phyloP scores from a whole-genome alignment of 1,284 basidiomycete species.

The Clitocybe nebularis region DNA sequence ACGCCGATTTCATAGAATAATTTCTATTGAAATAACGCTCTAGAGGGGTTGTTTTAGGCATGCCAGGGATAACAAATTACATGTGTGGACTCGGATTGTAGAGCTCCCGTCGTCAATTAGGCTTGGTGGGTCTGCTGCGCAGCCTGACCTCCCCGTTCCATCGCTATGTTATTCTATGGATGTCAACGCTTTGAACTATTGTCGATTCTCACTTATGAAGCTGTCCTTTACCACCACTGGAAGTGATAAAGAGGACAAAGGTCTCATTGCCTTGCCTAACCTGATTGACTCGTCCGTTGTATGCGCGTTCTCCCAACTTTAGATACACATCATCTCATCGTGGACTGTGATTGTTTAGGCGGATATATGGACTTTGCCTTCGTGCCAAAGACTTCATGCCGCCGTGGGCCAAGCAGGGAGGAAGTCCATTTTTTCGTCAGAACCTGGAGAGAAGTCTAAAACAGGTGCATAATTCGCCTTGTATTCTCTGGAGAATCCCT shows the following conservation, averaged over 20 bases:
- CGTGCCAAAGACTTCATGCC: slow-evolving; percentile 66
- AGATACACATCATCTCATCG: no score
- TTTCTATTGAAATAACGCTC: neutral
- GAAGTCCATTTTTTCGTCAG: slow-evolving; percentile 31
- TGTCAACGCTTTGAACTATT: slow-evolving; percentile 89
- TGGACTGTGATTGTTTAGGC: slow-evolving; percentile 40
- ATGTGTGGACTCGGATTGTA: slow-evolving; percentile 57
- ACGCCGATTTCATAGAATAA: slow-evolving; percentile 16
- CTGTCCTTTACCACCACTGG: slow-evolving; percentile 6
- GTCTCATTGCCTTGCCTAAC: slow-evolving; percentile 78
- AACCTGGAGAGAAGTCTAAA: slow-evolving; percentile 42
- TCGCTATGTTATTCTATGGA: slow-evolving; percentile 64
- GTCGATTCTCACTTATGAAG: slow-evolving; percentile 56
- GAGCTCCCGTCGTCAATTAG: slow-evolving; percentile 38
- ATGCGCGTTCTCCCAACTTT: slow-evolving; percentile 21
- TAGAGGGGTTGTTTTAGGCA: slow-evolving; percentile 47
- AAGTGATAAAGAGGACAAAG: slow-evolving; percentile 26
- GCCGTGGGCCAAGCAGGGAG: slow-evolving; percentile 61
- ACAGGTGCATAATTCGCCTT: slow-evolving; percentile 30
- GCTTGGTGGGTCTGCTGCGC: slow-evolving; percentile 53
- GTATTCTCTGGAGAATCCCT: neutral
- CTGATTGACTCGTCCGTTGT: slow-evolving; percentile 83
- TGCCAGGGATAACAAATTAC: slow-evolving; percentile 80
- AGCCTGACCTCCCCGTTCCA: slow-evolving; percentile 48
- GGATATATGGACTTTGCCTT: slow-evolving; percentile 76